Base-by-base conservation (phyloP, 768 basidiomycete genomes). In the Trametes sanguinea region DNA sequence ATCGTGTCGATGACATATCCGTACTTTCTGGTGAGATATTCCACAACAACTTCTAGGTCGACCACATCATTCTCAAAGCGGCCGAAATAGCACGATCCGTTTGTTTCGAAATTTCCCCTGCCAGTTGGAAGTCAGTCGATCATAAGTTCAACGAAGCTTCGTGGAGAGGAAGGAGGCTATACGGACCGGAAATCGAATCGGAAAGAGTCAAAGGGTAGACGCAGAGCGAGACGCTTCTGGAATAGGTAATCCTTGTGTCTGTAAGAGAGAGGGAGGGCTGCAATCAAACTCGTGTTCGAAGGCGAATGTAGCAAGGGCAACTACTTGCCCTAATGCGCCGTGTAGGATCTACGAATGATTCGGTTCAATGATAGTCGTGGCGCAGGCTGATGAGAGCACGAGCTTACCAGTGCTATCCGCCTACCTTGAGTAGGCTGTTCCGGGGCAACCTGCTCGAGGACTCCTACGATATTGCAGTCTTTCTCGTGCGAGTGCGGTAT, bases 231-330 rank as follows among this genome's bases (percentile, higher is more conserved):
- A 13, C 81, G 83, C 69, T 86, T 87, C 73, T 89, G 88, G 77
- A 88, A 92, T 51, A 94, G 72, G 75, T 94, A 94, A 71, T 94
- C 88, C 68, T 92, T 92, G 73, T 94, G 92, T 68, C 91, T 93
- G 73, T 27, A 29, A 51, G 68, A 29, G 17, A 16, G 8, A 10
- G 14, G 16, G 30, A n/a, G 16, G 13, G 7, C 11, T 40, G 8
- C 16, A 39, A 52, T 61, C 44, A 61, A 27, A 39, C 22, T n/a
- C 9, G 14, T 16, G 30, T n/a, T n/a, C 29, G 22, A 16, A 6
- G 33, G 33, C 17, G 30, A 3, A 3, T 14, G 17, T 13, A 4
- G 30, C 11, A 30, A 22, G 22, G 22, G 22, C 22, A 22, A 22
- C 22, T 17, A 68, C 82, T 74, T 72, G 89, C 91, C 91, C 91